Conservation (phyloP, 2,329 filamentous ascomycete genomes). For the Pseudogymnoascus sp. region DNA sequence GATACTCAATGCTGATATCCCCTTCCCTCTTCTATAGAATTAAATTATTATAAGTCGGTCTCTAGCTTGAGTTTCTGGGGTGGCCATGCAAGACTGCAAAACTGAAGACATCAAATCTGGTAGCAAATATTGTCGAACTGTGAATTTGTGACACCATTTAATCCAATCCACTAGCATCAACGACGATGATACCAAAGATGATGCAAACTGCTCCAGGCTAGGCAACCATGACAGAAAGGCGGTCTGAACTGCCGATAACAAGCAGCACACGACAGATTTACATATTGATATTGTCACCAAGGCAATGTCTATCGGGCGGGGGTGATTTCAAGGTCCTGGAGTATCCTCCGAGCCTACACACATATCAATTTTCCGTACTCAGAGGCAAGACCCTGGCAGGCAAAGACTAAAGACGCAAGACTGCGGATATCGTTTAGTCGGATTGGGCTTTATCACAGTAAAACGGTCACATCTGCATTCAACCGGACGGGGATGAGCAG, state of each 20-base stretch:
- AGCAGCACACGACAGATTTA: not conserved
- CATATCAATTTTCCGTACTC: not conserved
- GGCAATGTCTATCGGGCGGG: not conserved
- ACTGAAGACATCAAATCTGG: not conserved
- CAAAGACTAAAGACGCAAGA: not conserved
- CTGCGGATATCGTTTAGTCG: not conserved
- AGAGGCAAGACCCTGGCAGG: not conserved
- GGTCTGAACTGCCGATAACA: not conserved
- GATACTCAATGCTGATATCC: not conserved
- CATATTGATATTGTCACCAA: not conserved
- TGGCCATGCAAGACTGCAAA: not conserved
- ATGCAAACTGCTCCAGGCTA: not conserved
- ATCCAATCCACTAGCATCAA: not conserved
- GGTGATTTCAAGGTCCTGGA: not conserved
- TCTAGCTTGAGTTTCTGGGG: not conserved
- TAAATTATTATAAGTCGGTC: not conserved
- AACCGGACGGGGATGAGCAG: not conserved
- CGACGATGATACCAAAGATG: not conserved
- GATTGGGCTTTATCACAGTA: not conserved
- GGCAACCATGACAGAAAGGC: slow-evolving; percentile 2
- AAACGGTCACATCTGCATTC: slow-evolving; percentile 2
- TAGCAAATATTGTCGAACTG: not conserved
- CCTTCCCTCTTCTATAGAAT: not conserved
- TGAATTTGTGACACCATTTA: not conserved
- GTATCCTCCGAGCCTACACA: not conserved